Evolutionary conservation across 805 yeast species (phyloP).

Genomic region (Teunomyces tritomae): DNA sequence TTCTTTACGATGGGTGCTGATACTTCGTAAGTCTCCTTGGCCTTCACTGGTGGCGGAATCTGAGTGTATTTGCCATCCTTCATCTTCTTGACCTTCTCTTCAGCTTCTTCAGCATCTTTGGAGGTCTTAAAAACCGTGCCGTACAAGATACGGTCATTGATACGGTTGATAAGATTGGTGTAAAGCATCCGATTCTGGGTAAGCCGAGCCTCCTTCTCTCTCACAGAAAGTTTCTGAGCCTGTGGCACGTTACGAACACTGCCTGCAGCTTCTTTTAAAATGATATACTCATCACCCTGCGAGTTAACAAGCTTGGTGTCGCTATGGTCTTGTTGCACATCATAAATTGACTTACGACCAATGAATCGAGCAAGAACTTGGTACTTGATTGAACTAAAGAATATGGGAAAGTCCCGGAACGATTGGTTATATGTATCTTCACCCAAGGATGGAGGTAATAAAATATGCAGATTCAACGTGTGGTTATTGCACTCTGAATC

Average conservation of each 20-base stretch:
- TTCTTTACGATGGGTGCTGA: conserved; percentile 12
- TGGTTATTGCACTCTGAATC: conserved; percentile 38
- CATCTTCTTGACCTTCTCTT: conserved; percentile 17
- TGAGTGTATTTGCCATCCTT: conserved; percentile 19
- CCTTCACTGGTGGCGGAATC: not conserved
- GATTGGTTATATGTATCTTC: conserved; percentile 6
- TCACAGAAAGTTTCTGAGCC: conserved; percentile 4
- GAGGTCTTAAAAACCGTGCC: conserved; percentile 17
- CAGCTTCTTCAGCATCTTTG: conserved; percentile 10
- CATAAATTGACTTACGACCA: conserved; percentile 34
- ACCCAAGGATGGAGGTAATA: conserved; percentile 38
- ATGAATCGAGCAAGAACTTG: conserved; percentile 37
- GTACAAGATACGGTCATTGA: conserved; percentile 27
- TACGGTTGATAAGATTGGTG: conserved; percentile 22
- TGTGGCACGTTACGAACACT: conserved; percentile 28
- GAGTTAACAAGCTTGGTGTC: conserved; percentile 29
- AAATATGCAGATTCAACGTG: conserved; percentile 27
- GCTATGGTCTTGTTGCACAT: conserved; percentile 8
- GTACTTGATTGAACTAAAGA: conserved; percentile 28
- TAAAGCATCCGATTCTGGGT: conserved; percentile 21
- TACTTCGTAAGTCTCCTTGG: conserved; percentile 1
- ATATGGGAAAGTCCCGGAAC: conserved; percentile 29
- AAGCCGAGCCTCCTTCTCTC: conserved; percentile 14
- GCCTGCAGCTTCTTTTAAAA: conserved; percentile 29
- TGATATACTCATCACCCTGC: conserved; percentile 39